Conservation (phyloP, 2,329 filamentous ascomycete species). For the Amesomyces nigricolor region DNA sequence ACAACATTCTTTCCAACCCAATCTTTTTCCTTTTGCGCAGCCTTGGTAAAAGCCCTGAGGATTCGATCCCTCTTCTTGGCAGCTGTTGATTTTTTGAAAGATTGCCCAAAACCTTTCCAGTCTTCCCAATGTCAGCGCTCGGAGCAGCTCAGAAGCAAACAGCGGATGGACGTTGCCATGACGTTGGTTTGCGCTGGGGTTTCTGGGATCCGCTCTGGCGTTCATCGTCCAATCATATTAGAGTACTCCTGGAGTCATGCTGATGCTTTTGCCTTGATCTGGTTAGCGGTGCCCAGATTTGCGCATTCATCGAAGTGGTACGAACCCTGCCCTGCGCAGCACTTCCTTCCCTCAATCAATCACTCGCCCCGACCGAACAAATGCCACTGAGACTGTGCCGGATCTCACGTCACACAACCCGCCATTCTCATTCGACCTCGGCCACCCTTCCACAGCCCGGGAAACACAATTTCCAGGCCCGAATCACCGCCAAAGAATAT, state of each 20-base stretch:
- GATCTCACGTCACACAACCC: slow-evolving; percentile 10
- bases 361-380: background rate
- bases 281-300: slow-evolving; percentile 10
- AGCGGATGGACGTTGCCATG: slow-evolving; percentile 9
- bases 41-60: too few species aligned
- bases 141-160: background rate
- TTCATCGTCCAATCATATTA: slow-evolving; percentile 13
- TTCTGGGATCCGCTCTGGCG: background rate
- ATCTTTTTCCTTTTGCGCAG: too few species aligned
- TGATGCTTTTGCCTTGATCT: background rate
- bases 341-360: background rate
- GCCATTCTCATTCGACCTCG: background rate
- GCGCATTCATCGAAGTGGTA: background rate
- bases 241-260: background rate
- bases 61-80: too few species aligned
- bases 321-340: background rate
- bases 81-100: too few species aligned
- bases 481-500: background rate
- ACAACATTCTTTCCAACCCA: too few species aligned
- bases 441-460: too few species aligned
- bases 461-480: too few species aligned
- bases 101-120: too few species aligned
- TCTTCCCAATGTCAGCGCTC: too few species aligned
- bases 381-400: background rate
- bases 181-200: slow-evolving; percentile 9